Percentiles rank a stretch among this genome's conserved stretches.
These are phyloP conservation scores for Geosmithia putterillii DNA, from an alignment of 2,329 filamentous ascomycete species.

Conservation along the genomic window DNA sequence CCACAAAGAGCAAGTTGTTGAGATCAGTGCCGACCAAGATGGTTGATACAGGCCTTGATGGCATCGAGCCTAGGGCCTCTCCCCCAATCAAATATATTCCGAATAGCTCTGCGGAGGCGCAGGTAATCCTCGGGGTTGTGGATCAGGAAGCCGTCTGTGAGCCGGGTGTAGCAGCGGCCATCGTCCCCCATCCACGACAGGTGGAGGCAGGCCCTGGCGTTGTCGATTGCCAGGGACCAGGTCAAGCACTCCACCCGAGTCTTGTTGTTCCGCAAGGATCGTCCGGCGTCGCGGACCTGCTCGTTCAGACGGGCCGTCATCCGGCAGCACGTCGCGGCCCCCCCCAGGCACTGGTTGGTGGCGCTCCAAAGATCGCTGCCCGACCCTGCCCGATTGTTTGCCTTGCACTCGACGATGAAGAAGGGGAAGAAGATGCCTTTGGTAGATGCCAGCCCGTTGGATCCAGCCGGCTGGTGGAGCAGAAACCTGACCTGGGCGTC, in stretches of 20 bases:
- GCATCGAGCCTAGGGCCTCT: background rate
- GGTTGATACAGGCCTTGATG: too few species aligned
- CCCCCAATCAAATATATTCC: background rate
- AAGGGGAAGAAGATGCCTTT: background rate
- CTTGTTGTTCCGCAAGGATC: background rate
- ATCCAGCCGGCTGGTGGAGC: background rate
- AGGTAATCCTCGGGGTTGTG: background rate
- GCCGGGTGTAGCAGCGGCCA: background rate
- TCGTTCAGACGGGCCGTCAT: background rate
- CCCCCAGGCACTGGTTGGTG: background rate
- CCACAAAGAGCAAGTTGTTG: too few species aligned
- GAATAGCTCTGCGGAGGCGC: background rate
- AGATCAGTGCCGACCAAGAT: too few species aligned
- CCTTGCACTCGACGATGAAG: background rate
- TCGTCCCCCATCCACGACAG: background rate
- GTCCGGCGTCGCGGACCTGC: background rate
- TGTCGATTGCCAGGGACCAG: background rate
- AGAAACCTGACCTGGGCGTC: background rate
- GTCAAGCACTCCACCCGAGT: background rate
- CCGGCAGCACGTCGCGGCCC: background rate
- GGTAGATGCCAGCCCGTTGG: background rate
- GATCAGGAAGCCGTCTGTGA: background rate
- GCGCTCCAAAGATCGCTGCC: background rate
- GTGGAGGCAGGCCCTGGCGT: background rate
- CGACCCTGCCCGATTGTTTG: background rate